Evolutionary conservation across 1,139 yeast species (phyloP).

Genomic region (Hyphopichia burtonii): DNA sequence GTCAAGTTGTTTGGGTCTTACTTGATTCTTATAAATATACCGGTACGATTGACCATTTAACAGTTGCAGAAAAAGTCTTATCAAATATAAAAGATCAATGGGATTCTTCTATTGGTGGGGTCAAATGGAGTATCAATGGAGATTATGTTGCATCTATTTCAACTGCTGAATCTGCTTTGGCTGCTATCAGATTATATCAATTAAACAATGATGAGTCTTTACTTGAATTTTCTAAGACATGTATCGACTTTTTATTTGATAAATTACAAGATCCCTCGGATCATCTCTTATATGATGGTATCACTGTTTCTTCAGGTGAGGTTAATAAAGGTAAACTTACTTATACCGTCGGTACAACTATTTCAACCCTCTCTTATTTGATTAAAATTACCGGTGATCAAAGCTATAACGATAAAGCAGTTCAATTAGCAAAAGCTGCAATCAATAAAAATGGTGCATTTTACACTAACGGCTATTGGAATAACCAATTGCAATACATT

Average conservation of each 20-base stretch:
- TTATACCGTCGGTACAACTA: constrained; percentile 26
- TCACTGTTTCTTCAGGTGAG: constrained; percentile 9
- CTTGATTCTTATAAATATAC: constrained; percentile 23
- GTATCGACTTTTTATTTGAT: constrained; percentile 21
- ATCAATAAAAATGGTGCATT: constrained; percentile 9
- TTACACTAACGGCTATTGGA: constrained; percentile 12
- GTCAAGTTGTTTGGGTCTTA: constrained; percentile 33
- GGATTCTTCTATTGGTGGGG: constrained; percentile 25
- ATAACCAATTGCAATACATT: constrained; percentile 10
- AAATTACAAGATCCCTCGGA: constrained; percentile 23
- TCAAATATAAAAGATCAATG: constrained; percentile 19
- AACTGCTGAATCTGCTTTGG: constrained; percentile 32
- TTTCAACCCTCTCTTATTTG: constrained; percentile 22
- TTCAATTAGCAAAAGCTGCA: constrained; percentile 8
- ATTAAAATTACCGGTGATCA: constrained; percentile 7
- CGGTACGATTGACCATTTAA: constrained; percentile 12
- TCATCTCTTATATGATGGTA: constrained; percentile 27
- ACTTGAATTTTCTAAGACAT: constrained; percentile 21
- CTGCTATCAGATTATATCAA: constrained; percentile 27
- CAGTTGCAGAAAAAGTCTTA: constrained; percentile 16
- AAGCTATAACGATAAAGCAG: constrained; percentile 7
- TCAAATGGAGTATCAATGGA: constrained; percentile 23
- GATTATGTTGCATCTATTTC: constrained; percentile 34
- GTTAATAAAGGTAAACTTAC: constrained; percentile 24
- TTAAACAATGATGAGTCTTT: constrained; percentile 15